A percentile compares a stretch with the other conserved stretches of the same genome.
Evolutionary conservation across 176 grass and related monocot species (phyloP).

Genomic region (Calamus simplicifolius): DNA sequence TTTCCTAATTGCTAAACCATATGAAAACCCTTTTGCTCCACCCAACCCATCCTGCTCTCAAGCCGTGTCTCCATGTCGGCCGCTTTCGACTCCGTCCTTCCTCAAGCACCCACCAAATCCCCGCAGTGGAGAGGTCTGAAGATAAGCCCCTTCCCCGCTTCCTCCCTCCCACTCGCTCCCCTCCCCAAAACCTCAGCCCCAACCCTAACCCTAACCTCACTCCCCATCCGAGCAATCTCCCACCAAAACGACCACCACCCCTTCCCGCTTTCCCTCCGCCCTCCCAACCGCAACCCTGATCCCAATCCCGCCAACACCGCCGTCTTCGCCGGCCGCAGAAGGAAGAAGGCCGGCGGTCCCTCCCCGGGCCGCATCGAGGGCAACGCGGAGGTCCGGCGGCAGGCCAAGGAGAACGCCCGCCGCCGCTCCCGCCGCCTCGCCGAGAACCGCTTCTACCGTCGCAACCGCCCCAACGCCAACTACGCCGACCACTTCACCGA

Average conservation of each 20-base stretch:
- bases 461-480: slow-evolving; percentile 35
- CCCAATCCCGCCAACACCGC: slow-evolving; percentile 10
- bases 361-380: slow-evolving; percentile 58
- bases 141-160: no score
- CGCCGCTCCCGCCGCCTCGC: slow-evolving; percentile 47
- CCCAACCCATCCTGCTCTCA: no score
- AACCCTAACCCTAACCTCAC: no score
- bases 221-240: slow-evolving; percentile 29
- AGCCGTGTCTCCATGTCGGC: no score
- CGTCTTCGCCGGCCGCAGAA: slow-evolving; percentile 64
- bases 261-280: slow-evolving; percentile 6
- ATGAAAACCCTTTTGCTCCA: no score
- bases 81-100: no score
- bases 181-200: no score
- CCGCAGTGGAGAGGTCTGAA: no score
- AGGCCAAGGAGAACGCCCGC: slow-evolving; percentile 65
- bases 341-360: slow-evolving; percentile 46
- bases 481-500: slow-evolving; percentile 73
- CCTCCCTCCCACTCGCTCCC: no score
- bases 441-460: slow-evolving; percentile 90
- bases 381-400: slow-evolving; percentile 52
- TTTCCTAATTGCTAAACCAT: no score
- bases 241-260: slow-evolving; percentile 11
- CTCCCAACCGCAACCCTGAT: neutral
- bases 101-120: no score